Evolutionary conservation across 169 alveolate species (phyloP).

Genomic region (Plasmodium vivax): DNA sequence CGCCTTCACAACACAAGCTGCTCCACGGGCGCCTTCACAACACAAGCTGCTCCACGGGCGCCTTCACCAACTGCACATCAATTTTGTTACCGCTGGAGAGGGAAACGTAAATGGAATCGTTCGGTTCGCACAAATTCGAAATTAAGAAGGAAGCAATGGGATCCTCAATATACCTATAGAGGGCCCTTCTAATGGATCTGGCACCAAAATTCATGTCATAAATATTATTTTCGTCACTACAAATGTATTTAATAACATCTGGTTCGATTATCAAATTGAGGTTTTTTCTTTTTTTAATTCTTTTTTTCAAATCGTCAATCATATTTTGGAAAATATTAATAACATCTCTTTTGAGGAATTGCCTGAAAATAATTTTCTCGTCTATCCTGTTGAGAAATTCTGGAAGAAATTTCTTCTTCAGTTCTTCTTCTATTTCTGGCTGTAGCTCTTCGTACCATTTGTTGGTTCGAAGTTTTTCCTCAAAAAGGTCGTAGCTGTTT

Average conservation of each 20-base stretch:
- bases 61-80: conserved; percentile 13
- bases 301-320: conserved; percentile 68
- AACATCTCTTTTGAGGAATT: conserved; percentile 80
- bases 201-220: conserved; percentile 75
- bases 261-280: conserved; percentile 42
- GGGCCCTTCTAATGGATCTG: conserved; percentile 70
- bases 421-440: conserved; percentile 76
- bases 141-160: conserved; percentile 69
- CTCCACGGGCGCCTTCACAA: conserved; percentile 7
- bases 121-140: conserved; percentile 46
- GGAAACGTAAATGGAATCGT: conserved; percentile 36
- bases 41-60: not conserved
- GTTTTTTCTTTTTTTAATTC: conserved; percentile 74
- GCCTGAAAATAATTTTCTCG: conserved; percentile 81
- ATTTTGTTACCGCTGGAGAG: conserved; percentile 22
- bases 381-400: conserved; percentile 86
- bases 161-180: conserved; percentile 60
- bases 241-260: conserved; percentile 40
- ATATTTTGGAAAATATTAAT: conserved; percentile 78
- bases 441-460: conserved; percentile 72
- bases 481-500: conserved; percentile 17
- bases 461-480: conserved; percentile 59
- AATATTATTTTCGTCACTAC: conserved; percentile 63
- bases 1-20: no score
- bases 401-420: conserved; percentile 78